Conservation (phyloP, 306 rosid genomes). For the Rosa rugosa region DNA sequence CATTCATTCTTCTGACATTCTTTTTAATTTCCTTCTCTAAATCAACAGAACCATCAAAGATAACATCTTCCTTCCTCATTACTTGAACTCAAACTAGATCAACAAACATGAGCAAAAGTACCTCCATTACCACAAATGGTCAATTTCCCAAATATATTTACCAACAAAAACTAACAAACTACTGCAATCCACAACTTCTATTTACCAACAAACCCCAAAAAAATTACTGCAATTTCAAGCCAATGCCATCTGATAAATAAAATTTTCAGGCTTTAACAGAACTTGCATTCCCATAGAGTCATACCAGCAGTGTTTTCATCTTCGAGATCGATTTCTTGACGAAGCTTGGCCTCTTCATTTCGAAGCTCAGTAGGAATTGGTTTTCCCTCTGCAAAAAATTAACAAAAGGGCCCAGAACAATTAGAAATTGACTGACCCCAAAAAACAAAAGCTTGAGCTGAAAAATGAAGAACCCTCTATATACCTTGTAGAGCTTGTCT, state of each 20-base stretch:
- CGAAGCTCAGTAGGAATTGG: conserved; percentile 91
- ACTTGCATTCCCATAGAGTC: background rate
- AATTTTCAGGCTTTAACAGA: background rate
- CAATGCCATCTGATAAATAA: background rate
- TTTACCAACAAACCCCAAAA: background rate
- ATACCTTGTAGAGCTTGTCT: conserved; percentile 74
- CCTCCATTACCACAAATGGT: background rate
- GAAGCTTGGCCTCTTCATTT: conserved; percentile 85
- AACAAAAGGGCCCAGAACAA: background rate
- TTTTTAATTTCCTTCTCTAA: background rate
- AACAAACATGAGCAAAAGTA: background rate
- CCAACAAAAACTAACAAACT: background rate
- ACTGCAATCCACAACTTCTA: background rate
- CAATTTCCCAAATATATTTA: background rate
- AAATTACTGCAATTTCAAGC: background rate
- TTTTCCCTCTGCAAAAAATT: conserved; percentile 64
- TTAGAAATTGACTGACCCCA: background rate
- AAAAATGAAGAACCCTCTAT: background rate
- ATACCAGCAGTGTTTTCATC: conserved; percentile 78
- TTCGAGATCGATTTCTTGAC: conserved; percentile 78
- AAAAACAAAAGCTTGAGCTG: background rate
- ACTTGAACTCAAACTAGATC: background rate
- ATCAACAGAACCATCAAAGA: background rate
- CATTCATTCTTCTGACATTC: background rate
- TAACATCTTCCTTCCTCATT: background rate